Base-by-base conservation (phyloP, 1,139 yeast species). In the Geotrichum klebahnii region DNA sequence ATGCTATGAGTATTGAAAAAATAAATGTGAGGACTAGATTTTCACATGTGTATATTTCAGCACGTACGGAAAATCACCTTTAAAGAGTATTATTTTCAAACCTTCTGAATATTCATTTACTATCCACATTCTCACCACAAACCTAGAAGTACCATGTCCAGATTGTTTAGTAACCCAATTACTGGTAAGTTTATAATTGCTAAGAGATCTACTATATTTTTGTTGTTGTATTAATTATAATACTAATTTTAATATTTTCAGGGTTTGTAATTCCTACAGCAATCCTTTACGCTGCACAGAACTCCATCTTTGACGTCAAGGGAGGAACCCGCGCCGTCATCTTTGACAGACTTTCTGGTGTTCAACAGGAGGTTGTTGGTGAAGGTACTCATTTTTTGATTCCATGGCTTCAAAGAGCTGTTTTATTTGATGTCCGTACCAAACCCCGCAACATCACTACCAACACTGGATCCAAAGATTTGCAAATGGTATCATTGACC, bases 271-370 rank as follows among this genome's bases (percentile, higher is more conserved):
- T 64, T 35, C 67, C 67, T 31, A 62, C 64, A 9, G 55, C 59
- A 31, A 57, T 55, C 17, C 51, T 46, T 48, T 63, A 40, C 57
- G 59, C 48, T 55, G 53, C 57, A 14, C 65, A 64, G 54, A 61
- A 61, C 53, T 61, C 67, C 35, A 57, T 64, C 52, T 92, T 89
- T 67, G 98, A 92, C 65, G 98, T 92, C 39, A 83, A 84, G 63
- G 98, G 98, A 52, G 98, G 98, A 51, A 80, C 87, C 56, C 78
- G 98, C 64, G 98, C 97, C 20, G 96, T 92, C 51, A 86, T 92
- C 57, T 92, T 94, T 64, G 98, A 92, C 72, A 78, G 99, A 62
- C 71, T 92, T 55, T 72, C 77, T 49, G 99, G 99, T 73, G 96
- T 92, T 51, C 84, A 87, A 68, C 82, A 81, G 61, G 73, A 73